These are phyloP conservation scores for Paxillus ammoniavirescens DNA, from an alignment of 768 basidiomycete genomes.

Conservation along the genomic window DNA sequence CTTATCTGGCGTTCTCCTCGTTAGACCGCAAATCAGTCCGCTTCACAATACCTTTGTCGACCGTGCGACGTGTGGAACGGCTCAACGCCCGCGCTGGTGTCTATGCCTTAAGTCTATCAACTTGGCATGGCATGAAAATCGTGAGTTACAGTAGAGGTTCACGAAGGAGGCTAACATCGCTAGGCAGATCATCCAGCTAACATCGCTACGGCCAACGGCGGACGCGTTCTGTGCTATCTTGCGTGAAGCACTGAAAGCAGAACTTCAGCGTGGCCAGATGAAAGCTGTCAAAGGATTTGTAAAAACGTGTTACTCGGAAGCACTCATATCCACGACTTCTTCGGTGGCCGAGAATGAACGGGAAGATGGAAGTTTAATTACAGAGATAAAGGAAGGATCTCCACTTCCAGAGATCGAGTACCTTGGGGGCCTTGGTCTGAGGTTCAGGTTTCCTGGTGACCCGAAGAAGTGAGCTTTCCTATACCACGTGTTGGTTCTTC, in stretches of 20 bases:
- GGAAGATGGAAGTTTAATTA: slow-evolving; percentile 64
- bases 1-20: slow-evolving; percentile 87
- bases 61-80: slow-evolving; percentile 90
- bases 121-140: slow-evolving; percentile 94
- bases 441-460: slow-evolving; percentile 90
- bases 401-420: slow-evolving; percentile 51
- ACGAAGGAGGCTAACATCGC: slow-evolving; percentile 5
- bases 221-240: slow-evolving; percentile 90
- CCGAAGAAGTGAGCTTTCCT: slow-evolving; percentile 70
- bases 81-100: slow-evolving; percentile 92
- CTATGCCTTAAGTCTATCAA: slow-evolving; percentile 91
- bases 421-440: slow-evolving; percentile 76
- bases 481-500: background rate
- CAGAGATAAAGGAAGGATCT: slow-evolving; percentile 50
- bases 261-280: slow-evolving; percentile 91
- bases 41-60: slow-evolving; percentile 89
- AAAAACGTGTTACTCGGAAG: slow-evolving; percentile 92
- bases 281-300: slow-evolving; percentile 88
- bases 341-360: slow-evolving; percentile 61
- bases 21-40: slow-evolving; percentile 90
- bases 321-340: slow-evolving; percentile 61
- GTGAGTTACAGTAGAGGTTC: slow-evolving; percentile 38
- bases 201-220: slow-evolving; percentile 88
- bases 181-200: slow-evolving; percentile 84
- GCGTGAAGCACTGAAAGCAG: slow-evolving; percentile 84